Base-by-base conservation (phyloP, 768 basidiomycete species). In the Psilocybe cyanescens region DNA sequence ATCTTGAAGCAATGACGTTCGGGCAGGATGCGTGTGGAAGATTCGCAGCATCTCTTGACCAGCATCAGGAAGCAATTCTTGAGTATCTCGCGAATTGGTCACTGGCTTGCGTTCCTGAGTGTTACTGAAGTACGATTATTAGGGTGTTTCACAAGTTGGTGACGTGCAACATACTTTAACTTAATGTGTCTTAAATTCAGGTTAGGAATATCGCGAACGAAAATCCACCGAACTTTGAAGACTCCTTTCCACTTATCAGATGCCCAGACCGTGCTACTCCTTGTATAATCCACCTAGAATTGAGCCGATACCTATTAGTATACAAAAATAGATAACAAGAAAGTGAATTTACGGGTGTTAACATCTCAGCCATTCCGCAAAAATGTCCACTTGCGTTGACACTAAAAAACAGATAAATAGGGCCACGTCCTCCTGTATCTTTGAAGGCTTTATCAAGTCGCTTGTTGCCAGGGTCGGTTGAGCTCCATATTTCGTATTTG, bases 241-340 rank as follows among this genome's bases (percentile, higher is more conserved):
- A 99, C 94, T 24, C 97, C 97, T 75, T 99, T 99, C 97, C 97
- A 99, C 74, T 99, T 99, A 76, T 99, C 96, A 35, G 96, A 96
- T 1, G 96, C 96, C 97, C 97, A 99, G 17, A 99, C 97, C 1
- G 91, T 98, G 63, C 93, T 95, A 72, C 94, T 95, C 60, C 91
- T 85, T 4, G 92, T 91, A 74, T 99, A 96, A 73, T 99, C 97
- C 39, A 99, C 92, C 84, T 89, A 59, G 3, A 47, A 63, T 44
- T 7, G 24, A 14, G 41, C 4, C 31, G n/a, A n/a, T n/a, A 29
- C 51, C 11, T 30, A 44, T 50, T 29, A 59, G 14, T 55, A 46
- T 58, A 35, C 33, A 48, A 51, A 12, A 24, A 12, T 11, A 12
- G 60, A 47, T 28, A 4, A 4, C n/a, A 28, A 54, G 24, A 29